Percentiles rank a stretch among this genome's conserved stretches.
Evolutionary conservation across 2,329 filamentous ascomycete genomes (phyloP).

Genomic region (Nothophoma quercina): DNA sequence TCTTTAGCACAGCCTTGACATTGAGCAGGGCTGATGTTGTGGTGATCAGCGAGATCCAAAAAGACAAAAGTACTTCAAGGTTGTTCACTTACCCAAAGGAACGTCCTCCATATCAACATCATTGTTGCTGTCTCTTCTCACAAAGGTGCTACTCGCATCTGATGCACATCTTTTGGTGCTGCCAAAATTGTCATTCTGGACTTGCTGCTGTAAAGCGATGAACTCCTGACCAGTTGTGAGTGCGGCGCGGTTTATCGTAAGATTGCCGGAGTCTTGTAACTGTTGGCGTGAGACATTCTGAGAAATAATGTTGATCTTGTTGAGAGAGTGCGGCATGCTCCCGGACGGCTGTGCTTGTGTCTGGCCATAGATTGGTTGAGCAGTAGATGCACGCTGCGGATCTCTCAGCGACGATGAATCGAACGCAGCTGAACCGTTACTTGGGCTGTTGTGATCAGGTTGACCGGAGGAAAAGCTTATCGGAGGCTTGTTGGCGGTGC

Average conservation of each 20-base stretch:
- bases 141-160: background rate
- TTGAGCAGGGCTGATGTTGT: background rate
- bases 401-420: background rate
- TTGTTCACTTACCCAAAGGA: background rate
- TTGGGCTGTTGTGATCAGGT: background rate
- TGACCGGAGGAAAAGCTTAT: background rate
- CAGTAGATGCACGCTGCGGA: background rate
- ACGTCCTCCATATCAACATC: background rate
- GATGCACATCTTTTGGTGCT: background rate
- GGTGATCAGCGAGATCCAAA: background rate
- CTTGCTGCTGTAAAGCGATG: slow-evolving; percentile 6
- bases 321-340: background rate
- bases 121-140: background rate
- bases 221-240: background rate
- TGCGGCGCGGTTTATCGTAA: background rate
- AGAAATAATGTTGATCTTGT: background rate
- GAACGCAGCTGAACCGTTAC: background rate
- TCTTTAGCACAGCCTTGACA: background rate
- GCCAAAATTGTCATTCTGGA: background rate
- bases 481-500: background rate
- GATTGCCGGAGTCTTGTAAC: background rate
- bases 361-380: background rate
- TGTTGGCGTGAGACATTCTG: background rate
- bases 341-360: background rate
- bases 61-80: background rate